These are phyloP conservation scores for Dothistroma pini DNA, from an alignment of 2,329 filamentous ascomycete species.

Conservation along the genomic window DNA sequence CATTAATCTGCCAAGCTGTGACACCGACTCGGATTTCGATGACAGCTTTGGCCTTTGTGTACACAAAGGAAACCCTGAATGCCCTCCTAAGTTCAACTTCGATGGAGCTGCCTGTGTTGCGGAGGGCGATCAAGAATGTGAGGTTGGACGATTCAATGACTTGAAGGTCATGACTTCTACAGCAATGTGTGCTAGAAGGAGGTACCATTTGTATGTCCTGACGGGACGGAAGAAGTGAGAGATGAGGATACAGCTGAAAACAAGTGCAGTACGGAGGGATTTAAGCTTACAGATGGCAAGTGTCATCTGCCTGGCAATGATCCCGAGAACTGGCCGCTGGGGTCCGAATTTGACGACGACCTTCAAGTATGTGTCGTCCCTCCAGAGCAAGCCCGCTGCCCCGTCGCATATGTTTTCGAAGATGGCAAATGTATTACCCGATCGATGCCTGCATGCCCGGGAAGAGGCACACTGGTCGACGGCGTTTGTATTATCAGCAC, in stretches of 20 bases:
- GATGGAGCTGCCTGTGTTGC: not conserved
- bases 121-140: not conserved
- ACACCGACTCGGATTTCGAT: not conserved
- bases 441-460: not conserved
- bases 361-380: not conserved
- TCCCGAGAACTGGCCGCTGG: not conserved
- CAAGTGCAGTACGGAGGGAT: not conserved
- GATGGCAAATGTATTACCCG: not conserved
- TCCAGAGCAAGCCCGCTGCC: not conserved
- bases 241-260: not conserved
- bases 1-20: not conserved
- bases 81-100: not conserved
- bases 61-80: not conserved
- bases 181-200: not conserved
- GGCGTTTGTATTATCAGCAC: not conserved
- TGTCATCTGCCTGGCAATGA: not conserved
- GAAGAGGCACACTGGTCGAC: not conserved
- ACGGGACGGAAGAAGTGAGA: not conserved
- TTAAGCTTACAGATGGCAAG: not conserved
- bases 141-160: not conserved
- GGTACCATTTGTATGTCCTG: not conserved
- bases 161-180: not conserved
- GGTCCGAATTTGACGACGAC: not conserved
- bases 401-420: not conserved
- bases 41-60: not conserved